A percentile compares a stretch with the other conserved stretches of the same genome.
phyloP scores from a whole-genome alignment of 345 rosid genomes.

The Acer campestre region DNA sequence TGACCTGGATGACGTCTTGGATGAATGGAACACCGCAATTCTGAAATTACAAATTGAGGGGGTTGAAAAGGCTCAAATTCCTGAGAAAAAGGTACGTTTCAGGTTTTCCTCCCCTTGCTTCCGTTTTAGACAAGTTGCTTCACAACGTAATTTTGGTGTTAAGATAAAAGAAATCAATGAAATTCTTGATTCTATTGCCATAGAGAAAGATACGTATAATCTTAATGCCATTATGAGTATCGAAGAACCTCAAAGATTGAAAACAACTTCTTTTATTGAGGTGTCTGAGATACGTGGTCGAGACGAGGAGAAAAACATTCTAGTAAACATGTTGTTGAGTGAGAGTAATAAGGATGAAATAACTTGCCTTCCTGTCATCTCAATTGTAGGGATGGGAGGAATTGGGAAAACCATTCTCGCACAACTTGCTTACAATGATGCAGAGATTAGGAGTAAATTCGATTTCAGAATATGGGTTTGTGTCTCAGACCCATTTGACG shows the following conservation, averaged over 20 bases:
- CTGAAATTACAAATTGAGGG: too few relatives aligned
- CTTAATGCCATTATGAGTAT: too few relatives aligned
- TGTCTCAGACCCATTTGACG: constrained; percentile 2
- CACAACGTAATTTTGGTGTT: too few relatives aligned
- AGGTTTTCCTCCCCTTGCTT: not conserved
- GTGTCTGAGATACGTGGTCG: not conserved
- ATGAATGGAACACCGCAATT: too few relatives aligned
- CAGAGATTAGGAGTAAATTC: too few relatives aligned
- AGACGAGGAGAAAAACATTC: constrained; percentile 10
- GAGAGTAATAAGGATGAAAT: not conserved
- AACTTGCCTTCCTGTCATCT: not conserved
- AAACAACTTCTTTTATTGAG: not conserved
- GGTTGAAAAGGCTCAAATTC: too few relatives aligned
- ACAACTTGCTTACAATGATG: too few relatives aligned
- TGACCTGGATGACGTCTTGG: constrained; percentile 9
- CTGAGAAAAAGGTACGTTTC: not conserved
- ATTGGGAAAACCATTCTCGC: too few relatives aligned
- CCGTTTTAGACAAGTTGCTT: not conserved
- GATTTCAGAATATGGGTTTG: constrained; percentile 1
- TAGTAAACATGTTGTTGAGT: not conserved
- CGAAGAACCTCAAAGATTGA: not conserved
- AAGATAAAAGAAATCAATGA: not conserved
- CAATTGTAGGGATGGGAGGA: not conserved
- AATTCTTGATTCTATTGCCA: not conserved
- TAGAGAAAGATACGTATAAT: too few relatives aligned